phyloP scores from a whole-genome alignment of 1,284 basidiomycete species.

The Cronartium quercuum region DNA sequence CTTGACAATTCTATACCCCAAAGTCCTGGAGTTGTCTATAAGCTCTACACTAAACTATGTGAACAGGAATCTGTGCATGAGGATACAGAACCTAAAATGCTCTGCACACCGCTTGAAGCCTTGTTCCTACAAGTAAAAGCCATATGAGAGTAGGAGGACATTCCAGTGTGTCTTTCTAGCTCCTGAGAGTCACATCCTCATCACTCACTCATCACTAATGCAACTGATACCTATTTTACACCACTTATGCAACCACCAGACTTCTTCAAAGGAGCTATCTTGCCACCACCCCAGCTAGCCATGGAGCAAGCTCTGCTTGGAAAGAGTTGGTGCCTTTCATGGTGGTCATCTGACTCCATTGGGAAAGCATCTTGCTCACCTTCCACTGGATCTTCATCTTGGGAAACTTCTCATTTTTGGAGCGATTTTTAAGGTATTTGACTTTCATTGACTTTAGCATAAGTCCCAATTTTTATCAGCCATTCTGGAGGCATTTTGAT shows the following conservation, averaged over 20 bases:
- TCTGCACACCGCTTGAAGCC: conserved; percentile 78
- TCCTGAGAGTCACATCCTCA: neutral
- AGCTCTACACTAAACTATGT: conserved; percentile 23
- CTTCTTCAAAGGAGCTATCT: conserved; percentile 68
- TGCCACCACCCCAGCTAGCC: conserved; percentile 69
- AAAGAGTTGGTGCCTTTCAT: conserved; percentile 71
- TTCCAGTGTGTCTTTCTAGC: conserved; percentile 58
- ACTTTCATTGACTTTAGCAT: conserved; percentile 46
- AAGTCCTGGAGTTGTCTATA: conserved; percentile 25
- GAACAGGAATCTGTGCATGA: conserved; percentile 5
- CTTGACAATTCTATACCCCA: neutral
- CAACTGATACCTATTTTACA: conserved; percentile 12
- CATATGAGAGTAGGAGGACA: conserved; percentile 69
- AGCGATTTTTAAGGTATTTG: conserved; percentile 47
- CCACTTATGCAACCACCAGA: conserved; percentile 46
- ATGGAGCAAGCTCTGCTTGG: conserved; percentile 74
- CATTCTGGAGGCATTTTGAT: neutral
- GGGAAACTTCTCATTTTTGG: conserved; percentile 61
- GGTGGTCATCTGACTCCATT: conserved; percentile 66
- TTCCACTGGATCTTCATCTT: conserved; percentile 82
- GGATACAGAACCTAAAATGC: conserved; percentile 64
- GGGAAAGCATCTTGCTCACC: conserved; percentile 70
- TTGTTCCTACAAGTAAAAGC: conserved; percentile 77
- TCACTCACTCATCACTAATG: neutral
- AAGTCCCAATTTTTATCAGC: conserved; percentile 60